Conservation (phyloP, 2,329 filamentous ascomycete species). For the Verticillium klebahnii region DNA sequence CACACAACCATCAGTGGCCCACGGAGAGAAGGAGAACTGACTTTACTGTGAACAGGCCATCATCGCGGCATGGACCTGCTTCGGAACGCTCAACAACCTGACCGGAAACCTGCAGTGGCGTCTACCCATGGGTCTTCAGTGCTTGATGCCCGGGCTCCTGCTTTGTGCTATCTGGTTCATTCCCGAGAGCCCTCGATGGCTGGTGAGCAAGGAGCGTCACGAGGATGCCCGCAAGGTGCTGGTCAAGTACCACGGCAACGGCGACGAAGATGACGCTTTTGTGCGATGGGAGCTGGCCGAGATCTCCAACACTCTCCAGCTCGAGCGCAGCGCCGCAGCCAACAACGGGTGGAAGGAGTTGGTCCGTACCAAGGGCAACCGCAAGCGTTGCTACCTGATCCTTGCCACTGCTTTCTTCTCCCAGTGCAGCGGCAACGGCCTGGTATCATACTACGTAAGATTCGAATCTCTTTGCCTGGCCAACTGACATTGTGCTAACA, state of each 20-base stretch:
- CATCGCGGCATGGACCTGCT: conserved; percentile 44
- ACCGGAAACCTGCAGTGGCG: conserved; percentile 48
- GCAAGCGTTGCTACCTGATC: conserved; percentile 47
- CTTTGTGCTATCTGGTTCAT: conserved; percentile 46
- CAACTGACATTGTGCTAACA: background rate
- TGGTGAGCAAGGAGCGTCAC: conserved; percentile 29
- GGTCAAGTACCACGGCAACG: conserved; percentile 26
- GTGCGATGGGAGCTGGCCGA: conserved; percentile 57
- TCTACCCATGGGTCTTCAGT: conserved; percentile 43
- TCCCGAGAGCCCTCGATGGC: conserved; percentile 37
- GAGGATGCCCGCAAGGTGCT: conserved; percentile 30
- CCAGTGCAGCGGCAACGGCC: conserved; percentile 56
- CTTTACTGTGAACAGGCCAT: conserved; percentile 13
- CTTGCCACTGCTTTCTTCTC: conserved; percentile 54
- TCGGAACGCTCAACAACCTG: conserved; percentile 39
- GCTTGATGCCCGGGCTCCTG: conserved; percentile 41
- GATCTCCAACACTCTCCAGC: conserved; percentile 52
- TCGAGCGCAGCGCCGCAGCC: conserved; percentile 43
- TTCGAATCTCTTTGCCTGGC: conserved; percentile 12
- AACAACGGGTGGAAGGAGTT: conserved; percentile 49
- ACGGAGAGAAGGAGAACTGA: background rate
- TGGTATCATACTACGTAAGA: conserved; percentile 54
- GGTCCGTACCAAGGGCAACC: conserved; percentile 51
- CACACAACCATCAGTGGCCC: background rate
- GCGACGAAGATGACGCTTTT: conserved; percentile 33